Conservation (phyloP, 768 basidiomycete genomes). For the Rickenella mellea region DNA sequence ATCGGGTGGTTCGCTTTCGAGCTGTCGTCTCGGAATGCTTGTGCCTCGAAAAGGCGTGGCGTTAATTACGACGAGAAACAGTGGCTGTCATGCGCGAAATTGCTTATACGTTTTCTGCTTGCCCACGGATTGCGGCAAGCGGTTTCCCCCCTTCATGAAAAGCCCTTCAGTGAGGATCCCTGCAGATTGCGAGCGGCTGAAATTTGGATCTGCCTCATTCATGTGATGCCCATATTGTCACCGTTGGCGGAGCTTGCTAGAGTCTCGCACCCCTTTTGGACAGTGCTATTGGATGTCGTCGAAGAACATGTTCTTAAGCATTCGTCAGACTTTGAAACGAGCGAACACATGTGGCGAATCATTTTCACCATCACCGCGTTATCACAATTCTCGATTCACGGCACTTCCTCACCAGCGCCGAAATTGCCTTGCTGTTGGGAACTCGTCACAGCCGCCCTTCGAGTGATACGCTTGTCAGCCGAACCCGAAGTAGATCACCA, state of each 20-base stretch:
- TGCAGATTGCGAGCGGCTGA: constrained; percentile 40
- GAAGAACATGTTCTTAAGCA: constrained; percentile 14
- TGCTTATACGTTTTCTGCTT: constrained; percentile 44
- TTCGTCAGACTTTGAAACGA: constrained; percentile 30
- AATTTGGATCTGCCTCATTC: constrained; percentile 67
- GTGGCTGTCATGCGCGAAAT: constrained; percentile 21
- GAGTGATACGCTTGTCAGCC: constrained; percentile 45
- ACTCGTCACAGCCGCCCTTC: constrained; percentile 46
- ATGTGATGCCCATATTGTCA: constrained; percentile 32
- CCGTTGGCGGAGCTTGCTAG: constrained; percentile 8
- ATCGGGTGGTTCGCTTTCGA: constrained; percentile 62
- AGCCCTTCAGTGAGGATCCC: constrained; percentile 26
- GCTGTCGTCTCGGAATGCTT: constrained; percentile 33
- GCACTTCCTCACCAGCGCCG: constrained; percentile 28
- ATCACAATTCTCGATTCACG: constrained; percentile 66
- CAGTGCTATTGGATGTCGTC: constrained; percentile 26
- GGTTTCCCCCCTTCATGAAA: constrained; percentile 32
- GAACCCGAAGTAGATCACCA: constrained; percentile 32
- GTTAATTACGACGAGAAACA: constrained; percentile 7
- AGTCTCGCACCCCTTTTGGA: constrained; percentile 34
- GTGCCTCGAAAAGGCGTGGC: constrained; percentile 13
- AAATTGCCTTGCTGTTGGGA: constrained; percentile 57
- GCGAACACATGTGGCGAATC: constrained; percentile 66
- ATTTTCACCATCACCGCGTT: constrained; percentile 63
- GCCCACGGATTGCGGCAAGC: constrained; percentile 40